These are phyloP conservation scores for Rubroboletus pulcherrimus DNA, from an alignment of 768 basidiomycete genomes.

Conservation along the genomic window DNA sequence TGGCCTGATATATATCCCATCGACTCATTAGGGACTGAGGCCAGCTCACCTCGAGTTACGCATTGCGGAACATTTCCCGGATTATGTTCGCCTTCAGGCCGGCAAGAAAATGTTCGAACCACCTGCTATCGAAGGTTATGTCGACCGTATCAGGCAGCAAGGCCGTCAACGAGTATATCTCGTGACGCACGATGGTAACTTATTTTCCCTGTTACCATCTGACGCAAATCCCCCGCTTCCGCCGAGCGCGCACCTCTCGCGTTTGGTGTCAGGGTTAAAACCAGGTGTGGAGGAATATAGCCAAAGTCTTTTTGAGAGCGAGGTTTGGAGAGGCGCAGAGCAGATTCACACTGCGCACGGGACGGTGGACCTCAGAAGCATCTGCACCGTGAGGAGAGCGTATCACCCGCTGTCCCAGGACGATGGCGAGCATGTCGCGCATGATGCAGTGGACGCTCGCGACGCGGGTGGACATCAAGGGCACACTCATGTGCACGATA, in stretches of 20 bases:
- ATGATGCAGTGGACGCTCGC: conserved; percentile 46
- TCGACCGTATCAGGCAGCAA: conserved; percentile 65
- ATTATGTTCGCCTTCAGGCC: conserved; percentile 35
- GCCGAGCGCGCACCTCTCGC: conserved; percentile 45
- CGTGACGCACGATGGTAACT: conserved; percentile 63
- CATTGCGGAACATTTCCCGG: conserved; percentile 64
- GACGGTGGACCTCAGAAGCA: conserved; percentile 67
- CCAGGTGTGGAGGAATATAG: conserved; percentile 27
- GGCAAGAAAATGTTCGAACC: conserved; percentile 64
- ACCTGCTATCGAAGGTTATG: conserved; percentile 80
- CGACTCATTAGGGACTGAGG: conserved; percentile 30
- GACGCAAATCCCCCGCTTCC: conserved; percentile 68
- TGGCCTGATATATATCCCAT: conserved; percentile 13
- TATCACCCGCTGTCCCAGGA: conserved; percentile 31
- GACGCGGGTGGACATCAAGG: conserved; percentile 66
- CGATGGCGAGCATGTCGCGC: conserved; percentile 19
- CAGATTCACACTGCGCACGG: conserved; percentile 67
- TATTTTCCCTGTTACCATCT: conserved; percentile 55
- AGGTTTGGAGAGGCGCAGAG: conserved; percentile 57
- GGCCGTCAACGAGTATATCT: conserved; percentile 63
- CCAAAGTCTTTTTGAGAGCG: conserved; percentile 41
- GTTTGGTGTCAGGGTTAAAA: conserved; percentile 28
- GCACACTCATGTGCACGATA: conserved; percentile 41
- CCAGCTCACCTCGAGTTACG: conserved; percentile 70
- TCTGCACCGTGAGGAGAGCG: conserved; percentile 61